Evolutionary conservation across 495 filamentous ascomycete species (phyloP).

Genomic region (Aspergillus affinis): DNA sequence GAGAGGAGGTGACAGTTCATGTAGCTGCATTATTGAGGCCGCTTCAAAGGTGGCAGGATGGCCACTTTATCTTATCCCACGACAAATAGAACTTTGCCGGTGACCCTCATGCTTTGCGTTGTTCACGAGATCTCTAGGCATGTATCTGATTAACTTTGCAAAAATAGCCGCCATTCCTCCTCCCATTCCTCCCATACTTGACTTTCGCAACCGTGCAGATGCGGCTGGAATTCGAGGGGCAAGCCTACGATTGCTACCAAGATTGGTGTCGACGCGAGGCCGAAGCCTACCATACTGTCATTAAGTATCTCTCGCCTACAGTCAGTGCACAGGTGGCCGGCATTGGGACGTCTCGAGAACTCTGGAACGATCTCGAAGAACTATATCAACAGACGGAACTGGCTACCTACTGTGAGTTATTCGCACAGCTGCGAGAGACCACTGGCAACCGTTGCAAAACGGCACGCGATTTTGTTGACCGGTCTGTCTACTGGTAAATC

Average conservation of each 20-base stretch:
- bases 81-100: too few relatives aligned
- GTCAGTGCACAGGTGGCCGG: conserved; percentile 14
- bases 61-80: too few relatives aligned
- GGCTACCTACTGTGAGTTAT: conserved; percentile 12
- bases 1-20: too few relatives aligned
- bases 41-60: too few relatives aligned
- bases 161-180: too few relatives aligned
- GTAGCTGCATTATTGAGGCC: too few relatives aligned
- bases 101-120: too few relatives aligned
- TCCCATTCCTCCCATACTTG: too few relatives aligned
- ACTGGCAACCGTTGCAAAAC: conserved; percentile 12
- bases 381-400: conserved; percentile 8
- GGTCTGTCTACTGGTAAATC: conserved; percentile 15
- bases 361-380: conserved; percentile 15
- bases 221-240: conserved; percentile 15
- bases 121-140: too few relatives aligned
- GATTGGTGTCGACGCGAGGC: conserved; percentile 8
- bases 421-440: conserved; percentile 16
- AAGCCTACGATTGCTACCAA: conserved; percentile 14
- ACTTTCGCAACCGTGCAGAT: too few relatives aligned
- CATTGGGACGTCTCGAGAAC: conserved; percentile 11
- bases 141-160: too few relatives aligned
- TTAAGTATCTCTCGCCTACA: conserved; percentile 12
- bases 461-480: conserved; percentile 16
- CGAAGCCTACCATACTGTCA: conserved; percentile 7